phyloP scores from a whole-genome alignment of 768 basidiomycete species.

The Lentinula raphanica region DNA sequence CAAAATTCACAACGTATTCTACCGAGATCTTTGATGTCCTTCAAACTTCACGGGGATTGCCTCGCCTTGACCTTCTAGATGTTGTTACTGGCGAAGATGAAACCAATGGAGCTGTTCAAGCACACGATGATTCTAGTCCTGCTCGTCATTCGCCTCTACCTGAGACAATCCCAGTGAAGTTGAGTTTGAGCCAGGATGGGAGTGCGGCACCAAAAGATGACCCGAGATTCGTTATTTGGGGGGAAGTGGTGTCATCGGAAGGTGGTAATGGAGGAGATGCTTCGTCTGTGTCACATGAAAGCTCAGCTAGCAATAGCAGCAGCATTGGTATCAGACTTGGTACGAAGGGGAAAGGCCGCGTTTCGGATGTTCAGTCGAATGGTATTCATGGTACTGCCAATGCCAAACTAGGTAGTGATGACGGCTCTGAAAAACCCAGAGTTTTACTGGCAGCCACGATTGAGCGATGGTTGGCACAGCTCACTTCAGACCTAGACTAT shows the following conservation, averaged over 20 bases:
- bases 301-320: conserved; percentile 32
- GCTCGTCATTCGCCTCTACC: background rate
- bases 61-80: conserved; percentile 62
- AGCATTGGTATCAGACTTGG: conserved; percentile 12
- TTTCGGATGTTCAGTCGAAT: conserved; percentile 20
- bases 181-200: conserved; percentile 63
- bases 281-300: conserved; percentile 32
- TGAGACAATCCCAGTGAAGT: conserved; percentile 65
- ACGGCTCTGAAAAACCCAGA: conserved; percentile 27
- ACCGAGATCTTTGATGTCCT: conserved; percentile 77
- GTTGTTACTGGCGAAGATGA: conserved; percentile 19
- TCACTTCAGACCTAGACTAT: conserved; percentile 81
- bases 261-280: conserved; percentile 25
- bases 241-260: conserved; percentile 34
- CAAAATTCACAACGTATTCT: conserved; percentile 37
- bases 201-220: conserved; percentile 77
- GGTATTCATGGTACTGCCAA: background rate
- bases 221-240: conserved; percentile 91
- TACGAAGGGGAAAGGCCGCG: conserved; percentile 23
- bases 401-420: background rate
- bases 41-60: conserved; percentile 75
- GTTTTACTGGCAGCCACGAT: conserved; percentile 86
- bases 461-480: conserved; percentile 88
- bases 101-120: background rate
- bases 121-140: background rate